Conservation (phyloP, 2,329 filamentous ascomycete genomes). For the Epichloe aotearoae region DNA sequence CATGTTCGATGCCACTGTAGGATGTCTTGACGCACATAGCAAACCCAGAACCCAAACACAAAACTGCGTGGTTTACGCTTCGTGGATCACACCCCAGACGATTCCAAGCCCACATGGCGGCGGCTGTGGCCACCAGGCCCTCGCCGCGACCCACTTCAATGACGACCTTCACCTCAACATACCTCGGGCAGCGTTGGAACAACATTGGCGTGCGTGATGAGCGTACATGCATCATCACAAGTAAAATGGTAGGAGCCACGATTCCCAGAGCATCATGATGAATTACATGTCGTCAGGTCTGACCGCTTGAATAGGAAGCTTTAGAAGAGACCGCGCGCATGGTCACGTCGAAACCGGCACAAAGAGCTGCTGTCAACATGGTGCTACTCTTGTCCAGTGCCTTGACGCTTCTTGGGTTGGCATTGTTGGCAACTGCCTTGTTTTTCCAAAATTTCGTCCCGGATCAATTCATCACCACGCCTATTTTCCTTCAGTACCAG, state of each 20-base stretch:
- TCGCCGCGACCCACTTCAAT: neutral
- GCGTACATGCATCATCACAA: neutral
- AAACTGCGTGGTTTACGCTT: no score
- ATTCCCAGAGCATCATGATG: neutral
- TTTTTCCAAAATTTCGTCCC: constrained; percentile 46
- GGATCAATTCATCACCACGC: constrained; percentile 36
- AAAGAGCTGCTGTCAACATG: constrained; percentile 34
- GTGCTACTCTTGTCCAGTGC: constrained; percentile 30
- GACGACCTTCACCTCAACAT: neutral
- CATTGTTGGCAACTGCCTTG: constrained; percentile 34
- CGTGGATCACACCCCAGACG: no score
- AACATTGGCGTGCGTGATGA: neutral
- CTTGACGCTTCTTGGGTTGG: constrained; percentile 31
- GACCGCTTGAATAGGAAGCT: constrained; percentile 16
- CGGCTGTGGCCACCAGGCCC: neutral
- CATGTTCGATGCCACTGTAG: no score
- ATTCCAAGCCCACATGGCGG: neutral
- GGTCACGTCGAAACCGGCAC: constrained; percentile 37
- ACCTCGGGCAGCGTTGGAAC: neutral
- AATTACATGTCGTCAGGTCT: neutral
- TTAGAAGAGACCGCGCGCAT: constrained; percentile 23
- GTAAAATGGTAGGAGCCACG: neutral
- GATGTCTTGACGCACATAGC: no score
- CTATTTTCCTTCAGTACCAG: constrained; percentile 47
- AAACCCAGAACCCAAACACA: no score